Base-by-base conservation (phyloP, 2,329 filamentous ascomycete genomes). In the Ceratocystis variospora region DNA sequence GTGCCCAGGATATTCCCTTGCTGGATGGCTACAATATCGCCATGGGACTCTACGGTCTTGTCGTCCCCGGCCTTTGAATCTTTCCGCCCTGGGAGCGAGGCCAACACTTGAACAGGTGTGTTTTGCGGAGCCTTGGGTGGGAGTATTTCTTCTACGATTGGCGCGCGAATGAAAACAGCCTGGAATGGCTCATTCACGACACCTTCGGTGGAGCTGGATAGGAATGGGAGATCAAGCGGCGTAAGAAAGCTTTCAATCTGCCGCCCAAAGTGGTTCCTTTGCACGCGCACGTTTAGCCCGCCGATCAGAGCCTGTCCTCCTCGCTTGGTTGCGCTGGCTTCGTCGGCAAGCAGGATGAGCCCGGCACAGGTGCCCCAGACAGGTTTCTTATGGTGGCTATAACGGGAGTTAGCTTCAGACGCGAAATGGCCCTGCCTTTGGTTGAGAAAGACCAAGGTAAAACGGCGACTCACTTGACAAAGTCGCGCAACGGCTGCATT, bases 321-420 rank as follows among this genome's bases (percentile, higher is more conserved):
- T 72, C 88, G 86, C 74, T 96, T 97, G 46, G 89, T 91, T 69
- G 87, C 84, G 74, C 93, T 96, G 62, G 91, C 93, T 67, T 88
- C 86, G 72, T 96, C 89, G 1, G 91, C 88, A 62, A 99, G 85
- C 62, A 97, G 79, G 71, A 99, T 96, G 67, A 97, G 82, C 8
- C 94, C 94, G 12, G 94, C 94, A 75, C 94, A 99, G 22, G 94
- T 97, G 66, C 94, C 94, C 93, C 93, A 99, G 28, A 88, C 89
- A 10, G 92, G 92, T 71, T 88, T 91, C 70, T 87, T 84, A 64
- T 84, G 78, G 50, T 89, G 79, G 72, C 89, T 93, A 70, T 50
- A 41, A 22, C n/a, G 50, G 12, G 50, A n/a, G 37, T 59, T 41
- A 53, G 22, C 28, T 41, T 19, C 41, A 41, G 31, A 50, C 28